These are phyloP conservation scores for Wolfiporia cocos DNA, from an alignment of 1,284 basidiomycete species.

Conservation along the genomic window DNA sequence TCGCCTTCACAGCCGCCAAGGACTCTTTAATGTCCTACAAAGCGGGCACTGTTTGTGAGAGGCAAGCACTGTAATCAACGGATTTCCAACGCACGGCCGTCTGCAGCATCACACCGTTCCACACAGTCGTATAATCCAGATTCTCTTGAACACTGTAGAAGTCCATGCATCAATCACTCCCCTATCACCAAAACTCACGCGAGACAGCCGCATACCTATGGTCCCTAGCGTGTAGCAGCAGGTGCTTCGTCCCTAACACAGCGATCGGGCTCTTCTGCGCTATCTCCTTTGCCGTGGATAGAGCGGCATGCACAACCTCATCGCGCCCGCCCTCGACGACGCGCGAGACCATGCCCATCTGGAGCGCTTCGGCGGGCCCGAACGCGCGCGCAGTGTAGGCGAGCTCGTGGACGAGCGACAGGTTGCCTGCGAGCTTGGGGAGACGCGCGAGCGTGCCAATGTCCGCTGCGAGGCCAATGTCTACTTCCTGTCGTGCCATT, in stretches of 20 bases:
- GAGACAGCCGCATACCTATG: conserved; percentile 46
- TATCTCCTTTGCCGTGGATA: conserved; percentile 64
- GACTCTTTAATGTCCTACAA: conserved; percentile 21
- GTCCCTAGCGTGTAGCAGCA: conserved; percentile 71
- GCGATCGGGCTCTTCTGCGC: conserved; percentile 82
- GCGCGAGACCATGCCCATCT: conserved; percentile 74
- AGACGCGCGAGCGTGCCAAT: conserved; percentile 86
- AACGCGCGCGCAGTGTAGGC: conserved; percentile 78
- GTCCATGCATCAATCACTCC: background rate
- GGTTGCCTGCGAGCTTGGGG: conserved; percentile 79
- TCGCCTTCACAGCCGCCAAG: conserved; percentile 20
- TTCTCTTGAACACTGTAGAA: conserved; percentile 68
- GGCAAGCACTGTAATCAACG: background rate
- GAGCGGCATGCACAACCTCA: conserved; percentile 51
- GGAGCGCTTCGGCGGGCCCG: conserved; percentile 60
- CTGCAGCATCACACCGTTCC: conserved; percentile 73
- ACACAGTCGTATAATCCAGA: conserved; percentile 71
- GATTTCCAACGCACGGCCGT: conserved; percentile 43
- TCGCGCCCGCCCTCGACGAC: conserved; percentile 65
- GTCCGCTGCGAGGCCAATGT: conserved; percentile 87
- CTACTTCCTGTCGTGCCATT: conserved; percentile 63
- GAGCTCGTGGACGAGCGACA: conserved; percentile 75
- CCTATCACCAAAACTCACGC: background rate
- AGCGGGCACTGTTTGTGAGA: background rate
- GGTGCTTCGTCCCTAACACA: conserved; percentile 74